phyloP scores from a whole-genome alignment of 2,329 filamentous ascomycete genomes.

The Verruconis gallopava region DNA sequence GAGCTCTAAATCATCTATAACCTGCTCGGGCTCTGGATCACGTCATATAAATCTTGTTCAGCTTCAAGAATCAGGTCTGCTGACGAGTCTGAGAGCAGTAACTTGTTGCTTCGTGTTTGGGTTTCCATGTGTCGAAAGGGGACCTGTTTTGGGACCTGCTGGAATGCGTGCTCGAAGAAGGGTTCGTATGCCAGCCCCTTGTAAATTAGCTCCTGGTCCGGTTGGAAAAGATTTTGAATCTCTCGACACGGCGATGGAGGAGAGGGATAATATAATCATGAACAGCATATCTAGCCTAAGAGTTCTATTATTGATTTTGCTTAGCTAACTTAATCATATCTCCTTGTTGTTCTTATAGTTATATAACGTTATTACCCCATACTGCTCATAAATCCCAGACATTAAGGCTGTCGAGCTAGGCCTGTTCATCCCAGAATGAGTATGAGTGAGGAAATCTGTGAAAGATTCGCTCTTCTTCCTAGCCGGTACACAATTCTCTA shows the following conservation, averaged over 20 bases:
- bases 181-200: no score
- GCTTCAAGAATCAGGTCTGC: constrained; percentile 13
- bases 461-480: constrained; percentile 13
- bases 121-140: constrained; percentile 12
- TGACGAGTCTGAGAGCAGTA: constrained; percentile 13
- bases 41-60: constrained; percentile 13
- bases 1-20: constrained; percentile 13
- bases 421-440: constrained; percentile 9
- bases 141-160: constrained; percentile 13
- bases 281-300: constrained; percentile 12
- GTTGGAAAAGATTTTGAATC: not conserved
- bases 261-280: constrained; percentile 8
- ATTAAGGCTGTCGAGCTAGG: constrained; percentile 12
- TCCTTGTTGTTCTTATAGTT: constrained; percentile 11
- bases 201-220: no score
- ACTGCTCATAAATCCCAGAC: constrained; percentile 12
- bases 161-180: constrained; percentile 12
- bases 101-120: constrained; percentile 12
- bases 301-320: constrained; percentile 12
- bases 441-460: constrained; percentile 12
- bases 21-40: constrained; percentile 12
- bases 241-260: constrained; percentile 2
- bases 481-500: constrained; percentile 11
- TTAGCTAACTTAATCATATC: constrained; percentile 12
- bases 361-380: constrained; percentile 12